These are phyloP conservation scores for Corchorus olitorius DNA, from an alignment of 345 rosid genomes.

Conservation along the genomic window DNA sequence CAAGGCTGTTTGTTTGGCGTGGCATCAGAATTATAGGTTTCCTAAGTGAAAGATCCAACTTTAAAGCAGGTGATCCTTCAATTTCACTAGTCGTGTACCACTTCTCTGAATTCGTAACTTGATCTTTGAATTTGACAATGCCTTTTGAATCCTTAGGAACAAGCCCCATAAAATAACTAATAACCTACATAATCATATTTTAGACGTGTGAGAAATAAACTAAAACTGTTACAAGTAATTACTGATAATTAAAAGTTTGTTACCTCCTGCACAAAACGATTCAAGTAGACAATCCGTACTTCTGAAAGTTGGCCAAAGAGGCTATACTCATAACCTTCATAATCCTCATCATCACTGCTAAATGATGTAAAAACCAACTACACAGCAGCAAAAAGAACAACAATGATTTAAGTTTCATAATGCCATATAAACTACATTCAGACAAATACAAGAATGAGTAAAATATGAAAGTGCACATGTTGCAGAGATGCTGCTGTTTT, in stretches of 20 bases:
- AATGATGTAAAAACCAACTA: constrained; percentile 90
- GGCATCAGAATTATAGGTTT: constrained; percentile 98
- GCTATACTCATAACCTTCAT: constrained; percentile 85
- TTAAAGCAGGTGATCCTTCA: constrained; percentile 95
- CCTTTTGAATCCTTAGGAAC: constrained; percentile 68
- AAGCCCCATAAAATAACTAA: constrained; percentile 88
- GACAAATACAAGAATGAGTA: constrained; percentile 9
- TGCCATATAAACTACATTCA: constrained; percentile 4
- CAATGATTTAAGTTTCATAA: neutral
- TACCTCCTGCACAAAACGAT: constrained; percentile 99
- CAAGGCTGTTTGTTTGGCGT: constrained; percentile 78
- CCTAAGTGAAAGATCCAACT: constrained; percentile 84
- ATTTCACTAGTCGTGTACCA: constrained; percentile 85
- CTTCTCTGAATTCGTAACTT: constrained; percentile 83
- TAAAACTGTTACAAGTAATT: constrained; percentile 9
- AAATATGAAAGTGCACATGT: neutral
- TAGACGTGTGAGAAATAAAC: constrained; percentile 33
- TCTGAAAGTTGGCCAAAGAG: constrained; percentile 94
- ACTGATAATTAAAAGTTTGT: constrained; percentile 11
- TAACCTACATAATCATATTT: constrained; percentile 55
- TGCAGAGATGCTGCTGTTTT: neutral
- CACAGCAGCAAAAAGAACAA: constrained; percentile 23
- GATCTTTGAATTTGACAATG: constrained; percentile 79
- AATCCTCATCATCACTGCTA: constrained; percentile 78
- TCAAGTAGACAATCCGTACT: constrained; percentile 91